Evolutionary conservation across 2,329 filamentous ascomycete genomes (phyloP), one percentile per base, ranked within the genome.

Genomic region (Ophiostoma ulmi): DNA sequence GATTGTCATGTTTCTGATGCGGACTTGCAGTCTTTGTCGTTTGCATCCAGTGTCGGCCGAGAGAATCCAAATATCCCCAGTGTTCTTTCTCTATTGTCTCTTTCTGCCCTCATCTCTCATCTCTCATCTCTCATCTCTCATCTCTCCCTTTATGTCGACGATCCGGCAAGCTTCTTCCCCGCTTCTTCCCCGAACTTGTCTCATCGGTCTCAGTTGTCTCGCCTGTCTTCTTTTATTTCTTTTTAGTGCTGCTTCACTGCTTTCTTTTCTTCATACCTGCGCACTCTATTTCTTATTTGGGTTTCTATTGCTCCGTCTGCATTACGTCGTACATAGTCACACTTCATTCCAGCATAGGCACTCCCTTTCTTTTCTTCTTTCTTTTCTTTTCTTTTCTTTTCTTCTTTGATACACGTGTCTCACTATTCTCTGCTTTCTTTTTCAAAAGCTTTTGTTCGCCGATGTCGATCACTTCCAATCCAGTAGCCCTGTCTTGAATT

Each of bases 201-300:
- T 52, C 26, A 48, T 20, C 13, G 11, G 52, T 58, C 52, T 58
- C 52, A 26, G 14, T 17, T 17, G 55, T 61, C 22, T 31, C 22
- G 35, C 26, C 26, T 36, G 61, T 20, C 14, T 38, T 58, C 3
- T 63, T 31, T n/a, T 55, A 5, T 31, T 61, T 20, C 6, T 20
- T 26, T 38, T 39, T 67, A n/a, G 13, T 65, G 11, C 41, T 41
- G 5, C 38, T 66, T 41, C 41, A 5, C 22, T 10, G 22, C n/a
- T 31, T 58, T 26, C 20, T 7, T 31, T 44, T 41, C 10, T 44
- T 66, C 13, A 20, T 35, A 2, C 13, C 26, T 35, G 55, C 55
- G 55, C 55, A 61, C 55, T 35, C 55, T 14, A 61, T 35, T 63
- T 63, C 58, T 63, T 35, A 35, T 63, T 63, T 63, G 26, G 58